These are phyloP conservation scores for Malus orientalis DNA, from an alignment of 306 rosid species.

Conservation along the genomic window DNA sequence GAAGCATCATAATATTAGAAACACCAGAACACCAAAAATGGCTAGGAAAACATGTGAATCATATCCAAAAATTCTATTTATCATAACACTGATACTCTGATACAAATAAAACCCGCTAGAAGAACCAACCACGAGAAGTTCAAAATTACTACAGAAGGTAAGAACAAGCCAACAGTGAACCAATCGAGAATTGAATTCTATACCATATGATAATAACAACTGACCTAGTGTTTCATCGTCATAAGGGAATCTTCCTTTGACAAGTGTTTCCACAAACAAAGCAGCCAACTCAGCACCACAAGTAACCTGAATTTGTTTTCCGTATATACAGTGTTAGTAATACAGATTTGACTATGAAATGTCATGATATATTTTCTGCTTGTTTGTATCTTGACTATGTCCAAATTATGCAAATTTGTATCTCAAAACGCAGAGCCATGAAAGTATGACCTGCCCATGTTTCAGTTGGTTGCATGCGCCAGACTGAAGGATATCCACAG, in stretches of 20 bases:
- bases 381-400: neutral
- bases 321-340: neutral
- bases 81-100: neutral
- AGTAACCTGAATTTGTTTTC: constrained; percentile 55
- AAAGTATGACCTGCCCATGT: constrained; percentile 58
- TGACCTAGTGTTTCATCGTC: constrained; percentile 61
- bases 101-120: neutral
- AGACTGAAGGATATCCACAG: constrained; percentile 73
- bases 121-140: constrained; percentile 14
- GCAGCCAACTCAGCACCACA: constrained; percentile 96
- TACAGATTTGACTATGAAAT: neutral
- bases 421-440: neutral
- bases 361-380: neutral
- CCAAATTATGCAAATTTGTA: neutral
- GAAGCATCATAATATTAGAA: constrained; percentile 3
- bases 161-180: neutral
- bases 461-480: constrained; percentile 83
- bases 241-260: constrained; percentile 69
- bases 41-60: constrained; percentile 1
- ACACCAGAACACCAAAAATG: constrained; percentile 8
- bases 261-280: constrained; percentile 76
- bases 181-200: constrained; percentile 4
- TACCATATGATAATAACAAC: constrained; percentile 29
- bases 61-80: neutral
- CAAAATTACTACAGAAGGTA: neutral